phyloP scores from a whole-genome alignment of 2,329 filamentous ascomycete species.

The Aureobasidium sp. region DNA sequence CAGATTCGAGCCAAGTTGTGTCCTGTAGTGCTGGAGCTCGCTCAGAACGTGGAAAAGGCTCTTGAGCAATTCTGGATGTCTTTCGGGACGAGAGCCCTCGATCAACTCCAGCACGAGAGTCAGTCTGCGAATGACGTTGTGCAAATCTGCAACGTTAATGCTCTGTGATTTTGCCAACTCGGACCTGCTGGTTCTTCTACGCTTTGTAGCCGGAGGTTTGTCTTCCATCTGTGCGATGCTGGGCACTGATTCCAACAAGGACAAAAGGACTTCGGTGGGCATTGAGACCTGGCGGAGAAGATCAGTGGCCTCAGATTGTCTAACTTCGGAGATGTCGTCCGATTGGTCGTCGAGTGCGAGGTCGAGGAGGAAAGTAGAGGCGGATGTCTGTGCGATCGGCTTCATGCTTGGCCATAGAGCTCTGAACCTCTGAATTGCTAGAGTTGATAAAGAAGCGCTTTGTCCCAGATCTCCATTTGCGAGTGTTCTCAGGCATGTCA shows the following conservation, averaged over 20 bases:
- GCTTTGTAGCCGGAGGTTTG: constrained; percentile 67
- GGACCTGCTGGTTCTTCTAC: constrained; percentile 68
- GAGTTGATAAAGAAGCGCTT: constrained; percentile 49
- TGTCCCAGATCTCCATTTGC: constrained; percentile 38
- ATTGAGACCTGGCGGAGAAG: constrained; percentile 67
- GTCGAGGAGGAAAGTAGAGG: constrained; percentile 58
- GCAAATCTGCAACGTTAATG: constrained; percentile 59
- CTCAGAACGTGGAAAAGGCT: constrained; percentile 78
- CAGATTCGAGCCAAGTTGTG: constrained; percentile 74
- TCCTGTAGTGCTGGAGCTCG: constrained; percentile 77
- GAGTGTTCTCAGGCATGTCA: constrained; percentile 47
- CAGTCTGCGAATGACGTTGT: constrained; percentile 63
- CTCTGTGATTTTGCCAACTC: constrained; percentile 57
- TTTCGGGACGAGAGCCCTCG: constrained; percentile 68
- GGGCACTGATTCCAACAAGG: constrained; percentile 68
- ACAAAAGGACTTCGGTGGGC: constrained; percentile 62
- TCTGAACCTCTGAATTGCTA: constrained; percentile 62
- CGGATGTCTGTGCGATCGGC: constrained; percentile 51
- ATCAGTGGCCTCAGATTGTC: constrained; percentile 56
- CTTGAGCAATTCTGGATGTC: constrained; percentile 69
- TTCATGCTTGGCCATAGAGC: constrained; percentile 69
- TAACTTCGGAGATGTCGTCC: constrained; percentile 32
- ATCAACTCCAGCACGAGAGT: constrained; percentile 86
- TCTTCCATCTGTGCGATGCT: constrained; percentile 66
- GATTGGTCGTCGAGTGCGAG: constrained; percentile 45